A percentile compares a stretch with the other conserved stretches of the same genome.
Conservation (phyloP, 83 land plant genomes). For the Thuja plicata region DNA sequence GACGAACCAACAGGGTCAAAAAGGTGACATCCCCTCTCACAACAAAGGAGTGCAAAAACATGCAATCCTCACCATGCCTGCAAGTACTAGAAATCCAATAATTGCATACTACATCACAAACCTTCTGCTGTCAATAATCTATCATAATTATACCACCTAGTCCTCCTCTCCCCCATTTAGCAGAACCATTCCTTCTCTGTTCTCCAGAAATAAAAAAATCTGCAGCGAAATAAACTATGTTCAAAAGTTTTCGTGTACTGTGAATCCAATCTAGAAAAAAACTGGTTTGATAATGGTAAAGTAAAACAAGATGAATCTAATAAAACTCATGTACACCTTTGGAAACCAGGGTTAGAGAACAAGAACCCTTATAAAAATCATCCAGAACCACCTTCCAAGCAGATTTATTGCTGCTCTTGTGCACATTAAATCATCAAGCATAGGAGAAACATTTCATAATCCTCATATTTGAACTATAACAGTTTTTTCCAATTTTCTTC, state of each 20-base stretch:
- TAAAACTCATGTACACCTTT: background rate
- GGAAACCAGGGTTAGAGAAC: background rate
- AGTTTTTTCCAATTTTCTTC: background rate
- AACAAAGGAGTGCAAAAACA: slow-evolving; percentile 71
- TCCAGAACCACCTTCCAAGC: background rate
- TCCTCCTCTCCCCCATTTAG: slow-evolving; percentile 29
- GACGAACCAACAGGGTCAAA: slow-evolving; percentile 77
- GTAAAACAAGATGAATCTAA: background rate
- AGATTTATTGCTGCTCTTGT: background rate
- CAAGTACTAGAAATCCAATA: slow-evolving; percentile 76
- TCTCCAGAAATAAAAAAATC: background rate
- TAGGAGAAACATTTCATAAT: background rate
- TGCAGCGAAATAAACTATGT: background rate
- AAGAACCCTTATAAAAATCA: background rate
- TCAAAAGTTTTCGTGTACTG: background rate
- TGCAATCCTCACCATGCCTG: slow-evolving; percentile 68
- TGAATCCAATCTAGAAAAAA: background rate
- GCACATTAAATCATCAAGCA: background rate
- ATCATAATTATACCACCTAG: slow-evolving; percentile 17
- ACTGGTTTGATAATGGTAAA: background rate
- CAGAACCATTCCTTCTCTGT: slow-evolving; percentile 20
- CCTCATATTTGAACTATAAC: background rate
- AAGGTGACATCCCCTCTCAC: slow-evolving; percentile 56
- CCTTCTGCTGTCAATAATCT: slow-evolving; percentile 13
- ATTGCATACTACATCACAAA: slow-evolving; percentile 54